Evolutionary conservation across 805 yeast species (phyloP), one percentile per base, ranked within the genome.

Genomic region (Lachancea nothofagi): DNA sequence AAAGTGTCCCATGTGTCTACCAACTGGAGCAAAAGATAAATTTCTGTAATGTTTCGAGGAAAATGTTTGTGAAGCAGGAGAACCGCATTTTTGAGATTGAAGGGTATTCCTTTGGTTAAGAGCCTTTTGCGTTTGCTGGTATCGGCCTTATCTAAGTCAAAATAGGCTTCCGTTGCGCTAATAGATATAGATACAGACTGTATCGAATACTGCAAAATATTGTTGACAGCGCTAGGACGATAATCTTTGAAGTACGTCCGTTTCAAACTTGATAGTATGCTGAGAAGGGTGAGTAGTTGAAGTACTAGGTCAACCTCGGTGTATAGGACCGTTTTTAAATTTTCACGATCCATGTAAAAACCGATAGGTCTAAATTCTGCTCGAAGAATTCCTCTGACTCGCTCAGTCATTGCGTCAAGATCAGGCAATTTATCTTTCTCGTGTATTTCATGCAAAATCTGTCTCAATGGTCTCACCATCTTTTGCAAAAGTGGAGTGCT

Each of bases 381-480:
- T 12, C 13, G 20, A 14, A 40, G 4, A 23, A 34, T 17, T 13
- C 5, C 26, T 14, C 23, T 34, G 3, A 34, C 18, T 12, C 17
- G 18, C 7, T 28, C 22, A 5, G 17, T 19, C 18, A 28, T 33
- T 7, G 34, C 31, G 12, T 26, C 30, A 29, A 43, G n/a, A 32
- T 39, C 33, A 5, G 46, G 46, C 5, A 39, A 21, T 14, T 25
- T 31, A 13, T 36, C 33, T 15, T 25, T 30, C 2, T 18, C 23
- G 17, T 39, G 38, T 19, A 43, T n/a, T 5, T 17, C 32, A 4
- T 13, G 27, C 14, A 39, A 12, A 5, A 29, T 29, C n/a, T 10
- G 21, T 10, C 45, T 17, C 10, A 33, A 24, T 18, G 32, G 35
- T 15, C 24, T 29, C 3, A 38, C 23, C 15, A 29, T n/a, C 6